A percentile compares a stretch with the other conserved stretches of the same genome.
Evolutionary conservation across 75 land plant species (phyloP).

Genomic region (Adiantum capillusveneris): DNA sequence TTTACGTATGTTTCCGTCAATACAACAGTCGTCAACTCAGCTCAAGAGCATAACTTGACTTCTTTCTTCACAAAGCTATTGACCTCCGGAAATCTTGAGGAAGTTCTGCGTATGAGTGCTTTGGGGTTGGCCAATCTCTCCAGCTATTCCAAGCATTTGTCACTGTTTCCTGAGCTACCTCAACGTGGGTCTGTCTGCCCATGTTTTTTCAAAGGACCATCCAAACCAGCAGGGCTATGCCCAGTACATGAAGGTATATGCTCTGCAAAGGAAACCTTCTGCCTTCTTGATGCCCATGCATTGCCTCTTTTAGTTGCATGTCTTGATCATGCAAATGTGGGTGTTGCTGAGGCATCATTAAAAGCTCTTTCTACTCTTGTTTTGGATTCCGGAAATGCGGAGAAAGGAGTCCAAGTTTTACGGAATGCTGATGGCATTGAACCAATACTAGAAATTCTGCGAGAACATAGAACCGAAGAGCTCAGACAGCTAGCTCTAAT

Average conservation of each 20-base stretch:
- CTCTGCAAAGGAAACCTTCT: conserved; percentile 67
- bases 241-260: conserved; percentile 67
- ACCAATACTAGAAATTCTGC: conserved; percentile 68
- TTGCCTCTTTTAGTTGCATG: conserved; percentile 65
- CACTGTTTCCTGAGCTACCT: conserved; percentile 34
- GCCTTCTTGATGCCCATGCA: conserved; percentile 70
- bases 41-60: conserved; percentile 55
- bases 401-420: conserved; percentile 48
- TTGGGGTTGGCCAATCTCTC: conserved; percentile 76
- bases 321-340: conserved; percentile 66
- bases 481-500: conserved; percentile 65
- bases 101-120: conserved; percentile 73
- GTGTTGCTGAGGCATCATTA: conserved; percentile 83
- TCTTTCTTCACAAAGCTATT: conserved; percentile 57
- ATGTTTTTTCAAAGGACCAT: conserved; percentile 47
- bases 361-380: conserved; percentile 82
- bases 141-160: conserved; percentile 44
- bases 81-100: conserved; percentile 62
- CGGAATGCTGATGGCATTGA: conserved; percentile 50
- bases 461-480: conserved; percentile 66
- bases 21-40: conserved; percentile 40
- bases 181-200: background rate
- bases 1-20: conserved; percentile 55
- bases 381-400: conserved; percentile 27
- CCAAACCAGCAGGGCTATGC: conserved; percentile 48